phyloP scores from a whole-genome alignment of 1,284 basidiomycete species.

The Bjerkandera adusta region DNA sequence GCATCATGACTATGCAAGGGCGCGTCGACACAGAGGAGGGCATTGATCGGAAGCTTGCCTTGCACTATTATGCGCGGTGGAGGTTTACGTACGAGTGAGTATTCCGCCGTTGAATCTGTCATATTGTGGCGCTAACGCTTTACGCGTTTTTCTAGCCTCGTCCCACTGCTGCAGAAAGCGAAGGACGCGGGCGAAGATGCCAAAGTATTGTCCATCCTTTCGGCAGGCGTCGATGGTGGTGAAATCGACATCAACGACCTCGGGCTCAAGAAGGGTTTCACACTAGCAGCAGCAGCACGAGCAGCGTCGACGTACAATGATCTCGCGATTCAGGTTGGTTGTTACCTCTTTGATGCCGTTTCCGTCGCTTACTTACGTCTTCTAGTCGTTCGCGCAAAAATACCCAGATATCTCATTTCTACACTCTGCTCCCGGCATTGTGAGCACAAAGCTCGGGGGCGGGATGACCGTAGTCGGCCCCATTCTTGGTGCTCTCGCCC shows the following conservation, averaged over 20 bases:
- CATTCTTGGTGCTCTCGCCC: conserved; percentile 31
- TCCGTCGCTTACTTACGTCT: neutral
- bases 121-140: neutral
- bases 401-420: conserved; percentile 33
- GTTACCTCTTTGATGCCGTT: neutral
- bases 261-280: conserved; percentile 34
- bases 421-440: conserved; percentile 33
- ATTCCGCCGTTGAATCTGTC: neutral
- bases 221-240: conserved; percentile 17
- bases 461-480: conserved; percentile 16
- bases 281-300: conserved; percentile 20
- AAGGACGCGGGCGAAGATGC: conserved; percentile 26
- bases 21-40: conserved; percentile 28
- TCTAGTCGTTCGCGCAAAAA: conserved; percentile 27
- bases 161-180: conserved; percentile 23
- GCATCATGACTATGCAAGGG: conserved; percentile 28
- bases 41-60: conserved; percentile 24
- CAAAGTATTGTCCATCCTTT: conserved; percentile 24
- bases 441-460: conserved; percentile 23
- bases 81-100: conserved; percentile 25
- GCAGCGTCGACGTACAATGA: conserved; percentile 32
- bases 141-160: conserved; percentile 8
- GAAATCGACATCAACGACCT: conserved; percentile 32
- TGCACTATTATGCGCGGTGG: conserved; percentile 30
- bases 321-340: conserved; percentile 31